Evolutionary conservation across 2,329 filamentous ascomycete genomes (phyloP).

Genomic region (Paraconiothyrium sp.): DNA sequence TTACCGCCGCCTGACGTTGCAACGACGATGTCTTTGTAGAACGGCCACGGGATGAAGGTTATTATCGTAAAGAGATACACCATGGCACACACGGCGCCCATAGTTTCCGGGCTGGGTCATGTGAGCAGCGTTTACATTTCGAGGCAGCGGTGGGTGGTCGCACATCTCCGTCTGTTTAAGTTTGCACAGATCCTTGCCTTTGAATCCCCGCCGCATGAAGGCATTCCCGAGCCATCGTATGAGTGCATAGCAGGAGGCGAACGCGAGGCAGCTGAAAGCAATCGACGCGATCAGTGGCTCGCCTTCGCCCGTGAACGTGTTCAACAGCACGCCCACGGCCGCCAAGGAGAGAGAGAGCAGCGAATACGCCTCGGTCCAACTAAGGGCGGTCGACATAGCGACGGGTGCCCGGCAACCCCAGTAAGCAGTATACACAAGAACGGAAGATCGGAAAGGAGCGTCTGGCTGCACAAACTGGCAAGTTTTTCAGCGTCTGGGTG

Average conservation of each 20-base stretch:
- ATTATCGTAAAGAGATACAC: conserved; percentile 92
- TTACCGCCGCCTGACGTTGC: conserved; percentile 95
- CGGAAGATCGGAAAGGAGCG: conserved; percentile 26
- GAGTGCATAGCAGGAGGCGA: conserved; percentile 81
- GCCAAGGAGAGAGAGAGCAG: conserved; percentile 72
- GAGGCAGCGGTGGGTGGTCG: conserved; percentile 37
- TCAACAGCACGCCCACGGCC: conserved; percentile 77
- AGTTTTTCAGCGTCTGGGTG: conserved; percentile 20
- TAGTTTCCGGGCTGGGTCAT: conserved; percentile 78
- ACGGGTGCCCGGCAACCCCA: not conserved
- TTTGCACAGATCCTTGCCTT: conserved; percentile 89
- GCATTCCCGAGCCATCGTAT: conserved; percentile 92
- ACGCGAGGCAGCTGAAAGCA: conserved; percentile 85
- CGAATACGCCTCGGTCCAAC: conserved; percentile 63
- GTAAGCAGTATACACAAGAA: conserved; percentile 15
- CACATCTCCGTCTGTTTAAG: conserved; percentile 77
- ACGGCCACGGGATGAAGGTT: conserved; percentile 93
- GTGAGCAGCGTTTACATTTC: conserved; percentile 25
- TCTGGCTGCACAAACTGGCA: conserved; percentile 22
- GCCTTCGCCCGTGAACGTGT: conserved; percentile 81
- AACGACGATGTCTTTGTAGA: conserved; percentile 97
- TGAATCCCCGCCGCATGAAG: conserved; percentile 88
- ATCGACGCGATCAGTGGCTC: conserved; percentile 89
- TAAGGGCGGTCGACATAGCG: conserved; percentile 54
- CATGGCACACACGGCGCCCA: conserved; percentile 92